Base-by-base conservation (phyloP, 768 basidiomycete species). In the Trametes cingulata region DNA sequence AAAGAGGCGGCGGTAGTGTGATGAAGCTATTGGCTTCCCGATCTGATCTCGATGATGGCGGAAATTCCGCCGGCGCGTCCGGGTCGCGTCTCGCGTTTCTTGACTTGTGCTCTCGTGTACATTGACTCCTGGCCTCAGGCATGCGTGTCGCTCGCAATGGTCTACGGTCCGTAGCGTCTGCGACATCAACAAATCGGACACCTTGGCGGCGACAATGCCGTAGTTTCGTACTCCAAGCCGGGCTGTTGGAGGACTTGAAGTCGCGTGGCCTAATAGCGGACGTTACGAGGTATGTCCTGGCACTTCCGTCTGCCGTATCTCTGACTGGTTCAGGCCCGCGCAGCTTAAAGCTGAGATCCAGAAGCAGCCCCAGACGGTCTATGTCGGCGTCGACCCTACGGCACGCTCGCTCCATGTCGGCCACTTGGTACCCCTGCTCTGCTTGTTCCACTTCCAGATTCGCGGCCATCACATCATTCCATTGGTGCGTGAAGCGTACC, bases 341-440 rank as follows among this genome's bases (percentile, higher is more conserved):
- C 47, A 51, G 37, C 58, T 67, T 9, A 40, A 62, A 35, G 25
- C 25, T 37, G 66, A 64, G 29, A 14, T 67, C 2, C 25, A 25
- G 19, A 58, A 52, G 29, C 37, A 62, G 14, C 63, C 60, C 15
- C 85, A 82, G 64, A 83, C 83, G 0, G 81, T 93, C 17, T 99
- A 99, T 71, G 80, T 86, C 4, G 97, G 97, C 36, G 82, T 98
- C 41, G 97, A 99, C 71, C 97, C 97, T 14, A 94, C 96, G 1
- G 94, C 95, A 4, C 78, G 75, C 24, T 90, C 93, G 1, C 78
- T 99, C 17, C 97, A 99, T 72, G 90, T 94, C 54, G 97, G 97
- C 3, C 95, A 99, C 71, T 82, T 99, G 2, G 77, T 98, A 20
- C 95, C 96, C 2, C 76, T 99, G 45, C 82, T 98, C 69, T 86